Conservation (phyloP, 129 eudicot genomes). For the Mikania micrantha region DNA sequence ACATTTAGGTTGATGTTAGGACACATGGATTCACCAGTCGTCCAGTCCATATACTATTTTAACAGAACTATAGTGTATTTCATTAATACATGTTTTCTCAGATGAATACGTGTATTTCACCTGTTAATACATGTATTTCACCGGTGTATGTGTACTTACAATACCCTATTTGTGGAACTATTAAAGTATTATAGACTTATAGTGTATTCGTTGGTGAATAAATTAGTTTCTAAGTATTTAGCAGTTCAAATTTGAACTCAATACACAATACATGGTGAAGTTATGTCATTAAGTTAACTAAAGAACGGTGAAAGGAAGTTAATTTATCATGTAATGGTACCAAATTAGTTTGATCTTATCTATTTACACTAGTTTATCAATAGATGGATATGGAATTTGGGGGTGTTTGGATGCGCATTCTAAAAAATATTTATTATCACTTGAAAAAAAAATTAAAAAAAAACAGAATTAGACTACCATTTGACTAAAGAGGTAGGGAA, state of each 20-base stretch:
- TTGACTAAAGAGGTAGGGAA: no score
- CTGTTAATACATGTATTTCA: no score
- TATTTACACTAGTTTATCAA: neutral
- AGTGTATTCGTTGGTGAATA: neutral
- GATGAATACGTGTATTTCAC: no score
- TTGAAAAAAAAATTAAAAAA: no score
- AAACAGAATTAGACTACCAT: no score
- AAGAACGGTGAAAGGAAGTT: neutral
- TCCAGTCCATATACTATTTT: no score
- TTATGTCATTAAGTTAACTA: neutral
- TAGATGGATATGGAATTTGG: neutral
- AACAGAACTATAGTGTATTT: no score
- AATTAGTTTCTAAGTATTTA: neutral
- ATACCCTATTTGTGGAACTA: neutral
- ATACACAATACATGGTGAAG: neutral
- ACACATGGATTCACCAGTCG: no score
- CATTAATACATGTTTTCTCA: no score
- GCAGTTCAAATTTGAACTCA: neutral
- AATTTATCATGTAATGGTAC: neutral
- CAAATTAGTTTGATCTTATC: neutral
- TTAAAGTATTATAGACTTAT: neutral
- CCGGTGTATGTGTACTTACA: no score
- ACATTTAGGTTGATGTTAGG: no score
- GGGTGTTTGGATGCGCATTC: neutral
- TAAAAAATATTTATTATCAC: no score